phyloP scores from a whole-genome alignment of 495 filamentous ascomycete genomes.

The Aspergillus cristatus region DNA sequence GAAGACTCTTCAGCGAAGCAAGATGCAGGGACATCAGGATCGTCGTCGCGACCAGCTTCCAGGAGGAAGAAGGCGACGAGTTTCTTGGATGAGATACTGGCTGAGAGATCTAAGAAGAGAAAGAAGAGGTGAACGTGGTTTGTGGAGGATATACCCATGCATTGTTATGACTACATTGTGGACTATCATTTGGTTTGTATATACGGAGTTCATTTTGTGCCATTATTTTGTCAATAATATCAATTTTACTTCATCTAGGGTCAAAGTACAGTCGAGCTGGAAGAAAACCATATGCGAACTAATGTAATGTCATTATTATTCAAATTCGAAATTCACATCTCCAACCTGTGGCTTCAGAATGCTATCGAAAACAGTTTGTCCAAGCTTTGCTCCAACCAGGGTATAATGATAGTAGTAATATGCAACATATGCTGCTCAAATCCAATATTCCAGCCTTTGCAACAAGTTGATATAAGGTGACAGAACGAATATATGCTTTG shows the following conservation, averaged over 20 bases:
- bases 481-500: too few relatives aligned
- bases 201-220: too few relatives aligned
- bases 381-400: slow-evolving; percentile 16
- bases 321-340: slow-evolving; percentile 5
- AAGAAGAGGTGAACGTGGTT: slow-evolving; percentile 43
- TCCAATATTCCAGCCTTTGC: too few relatives aligned
- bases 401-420: slow-evolving; percentile 18
- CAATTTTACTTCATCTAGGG: too few relatives aligned
- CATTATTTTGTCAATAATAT: too few relatives aligned
- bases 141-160: too few relatives aligned
- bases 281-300: too few relatives aligned
- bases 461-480: too few relatives aligned
- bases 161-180: too few relatives aligned
- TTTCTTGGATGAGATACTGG: slow-evolving; percentile 44
- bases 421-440: too few relatives aligned
- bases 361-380: slow-evolving; percentile 1
- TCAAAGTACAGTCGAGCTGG: too few relatives aligned
- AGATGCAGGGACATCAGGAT: not conserved
- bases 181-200: too few relatives aligned
- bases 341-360: slow-evolving; percentile 1
- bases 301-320: not conserved
- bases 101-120: slow-evolving; percentile 42
- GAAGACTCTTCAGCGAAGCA: slow-evolving; percentile 1
- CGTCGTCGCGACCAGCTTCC: slow-evolving; percentile 10
- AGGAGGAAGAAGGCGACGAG: slow-evolving; percentile 35